Conservation (phyloP, 1,284 basidiomycete genomes). For the Neonothopanus nambi region DNA sequence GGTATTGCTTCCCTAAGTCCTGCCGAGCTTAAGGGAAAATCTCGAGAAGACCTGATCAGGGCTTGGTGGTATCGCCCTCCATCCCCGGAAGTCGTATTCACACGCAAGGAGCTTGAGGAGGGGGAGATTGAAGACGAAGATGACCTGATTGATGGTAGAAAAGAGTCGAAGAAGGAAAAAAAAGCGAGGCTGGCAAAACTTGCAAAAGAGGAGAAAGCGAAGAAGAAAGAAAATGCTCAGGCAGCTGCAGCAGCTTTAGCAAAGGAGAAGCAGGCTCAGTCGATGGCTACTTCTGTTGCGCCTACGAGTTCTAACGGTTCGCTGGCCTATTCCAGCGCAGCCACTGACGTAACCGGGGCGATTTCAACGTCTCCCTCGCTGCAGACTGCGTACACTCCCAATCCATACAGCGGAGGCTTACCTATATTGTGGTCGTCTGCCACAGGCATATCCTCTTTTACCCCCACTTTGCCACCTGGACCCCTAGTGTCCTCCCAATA, state of each 20-base stretch:
- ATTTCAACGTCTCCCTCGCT: not conserved
- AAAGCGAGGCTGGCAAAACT: conserved; percentile 34
- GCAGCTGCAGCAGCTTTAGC: conserved; percentile 12
- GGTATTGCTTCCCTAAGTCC: conserved; percentile 27
- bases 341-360: not conserved
- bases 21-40: conserved; percentile 39
- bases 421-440: no score
- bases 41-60: conserved; percentile 48
- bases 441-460: not conserved
- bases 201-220: conserved; percentile 32
- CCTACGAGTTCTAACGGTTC: not conserved
- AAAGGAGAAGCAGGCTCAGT: conserved; percentile 11
- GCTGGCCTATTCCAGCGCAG: not conserved
- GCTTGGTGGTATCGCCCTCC: conserved; percentile 52
- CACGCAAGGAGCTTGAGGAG: conserved; percentile 37
- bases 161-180: conserved; percentile 42
- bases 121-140: conserved; percentile 35
- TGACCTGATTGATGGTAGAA: conserved; percentile 26
- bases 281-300: not conserved
- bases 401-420: conserved; percentile 3
- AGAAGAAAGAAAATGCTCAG: conserved; percentile 18
- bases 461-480: not conserved
- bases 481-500: not conserved
- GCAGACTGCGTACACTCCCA: not conserved
- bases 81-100: conserved; percentile 27